Evolutionary conservation across 225 moss, liverwort and hornwort species (phyloP), one percentile per base, ranked within the genome.

Genomic region (Physcomitrium patens): DNA sequence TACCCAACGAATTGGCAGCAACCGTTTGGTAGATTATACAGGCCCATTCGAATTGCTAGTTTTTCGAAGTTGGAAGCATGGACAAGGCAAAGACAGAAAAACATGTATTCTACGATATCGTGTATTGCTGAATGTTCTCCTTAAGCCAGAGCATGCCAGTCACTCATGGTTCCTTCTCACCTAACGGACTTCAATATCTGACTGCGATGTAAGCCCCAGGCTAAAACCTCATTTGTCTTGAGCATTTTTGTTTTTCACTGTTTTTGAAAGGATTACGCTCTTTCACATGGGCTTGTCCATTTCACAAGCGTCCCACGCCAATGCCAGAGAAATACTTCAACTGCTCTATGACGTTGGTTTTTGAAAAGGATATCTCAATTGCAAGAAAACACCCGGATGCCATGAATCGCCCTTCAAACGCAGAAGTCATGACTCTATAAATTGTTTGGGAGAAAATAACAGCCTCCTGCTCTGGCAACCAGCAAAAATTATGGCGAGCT

Each of bases 101-200:
- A 37, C 31, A 4, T 37, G 7, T 37, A 37, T 37, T 37, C 31
- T 37, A 7, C 31, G 7, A 37, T 2, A 37, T 37, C 45, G 10
- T 1, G 7, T 10, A 19, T 14, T 15, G 12, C 1, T 1, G 0
- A 12, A 16, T n/a, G n/a, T 68, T 66, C 47, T 2, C 5, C 0
- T 10, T 42, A 50, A 1, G 27, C 1, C 14, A 19, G 55, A 17
- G 8, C 42, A 12, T 64, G 22, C 26, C 56, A 56, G 0, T 0
- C 46, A 27, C 1, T 26, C 51, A 18, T 15, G 3, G 59, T 14
- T 52, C 59, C 66, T 72, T 60, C 26, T 15, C 72, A 78, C 72
- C 60, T 12, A 70, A 69, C 45, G 10, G 54, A 3, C 8, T 50
- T 23, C 50, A 59, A 24, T 27, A 59, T 13, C 13, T 49, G 67